Conservation (phyloP, 1,284 basidiomycete species). For the Cryptococcus sp. region DNA sequence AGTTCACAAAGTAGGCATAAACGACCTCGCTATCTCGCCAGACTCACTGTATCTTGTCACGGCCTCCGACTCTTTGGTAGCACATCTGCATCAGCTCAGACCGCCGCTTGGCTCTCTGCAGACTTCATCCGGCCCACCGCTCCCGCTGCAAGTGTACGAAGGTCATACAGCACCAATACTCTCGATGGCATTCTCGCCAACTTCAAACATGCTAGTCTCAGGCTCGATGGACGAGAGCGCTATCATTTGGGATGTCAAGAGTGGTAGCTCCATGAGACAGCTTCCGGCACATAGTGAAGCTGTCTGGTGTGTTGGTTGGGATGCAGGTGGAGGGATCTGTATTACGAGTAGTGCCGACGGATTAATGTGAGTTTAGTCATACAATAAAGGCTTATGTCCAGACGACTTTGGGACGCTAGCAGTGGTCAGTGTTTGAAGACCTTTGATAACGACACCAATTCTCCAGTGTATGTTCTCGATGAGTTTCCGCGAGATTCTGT, state of each 20-base stretch:
- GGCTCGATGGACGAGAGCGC: conserved; percentile 94
- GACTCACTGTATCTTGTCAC: conserved; percentile 78
- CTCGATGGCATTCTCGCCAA: conserved; percentile 84
- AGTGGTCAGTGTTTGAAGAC: conserved; percentile 98
- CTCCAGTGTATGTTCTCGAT: conserved; percentile 64
- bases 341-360: conserved; percentile 94
- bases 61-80: conserved; percentile 83
- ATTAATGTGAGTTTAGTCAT: conserved; percentile 64
- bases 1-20: conserved; percentile 57
- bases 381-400: conserved; percentile 35
- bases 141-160: conserved; percentile 54
- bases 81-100: conserved; percentile 57
- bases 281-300: conserved; percentile 96
- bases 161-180: conserved; percentile 94
- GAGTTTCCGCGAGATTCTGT: neutral
- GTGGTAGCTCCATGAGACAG: conserved; percentile 71
- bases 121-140: neutral
- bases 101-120: conserved; percentile 4
- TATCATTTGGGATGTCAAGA: conserved; percentile 89
- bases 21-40: conserved; percentile 79
- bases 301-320: conserved; percentile 88
- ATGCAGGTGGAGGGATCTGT: conserved; percentile 88
- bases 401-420: conserved; percentile 93
- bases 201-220: conserved; percentile 81
- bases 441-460: conserved; percentile 90